Conservation (phyloP, 805 yeast genomes). For the Trichomonascus vanleenenianus region DNA sequence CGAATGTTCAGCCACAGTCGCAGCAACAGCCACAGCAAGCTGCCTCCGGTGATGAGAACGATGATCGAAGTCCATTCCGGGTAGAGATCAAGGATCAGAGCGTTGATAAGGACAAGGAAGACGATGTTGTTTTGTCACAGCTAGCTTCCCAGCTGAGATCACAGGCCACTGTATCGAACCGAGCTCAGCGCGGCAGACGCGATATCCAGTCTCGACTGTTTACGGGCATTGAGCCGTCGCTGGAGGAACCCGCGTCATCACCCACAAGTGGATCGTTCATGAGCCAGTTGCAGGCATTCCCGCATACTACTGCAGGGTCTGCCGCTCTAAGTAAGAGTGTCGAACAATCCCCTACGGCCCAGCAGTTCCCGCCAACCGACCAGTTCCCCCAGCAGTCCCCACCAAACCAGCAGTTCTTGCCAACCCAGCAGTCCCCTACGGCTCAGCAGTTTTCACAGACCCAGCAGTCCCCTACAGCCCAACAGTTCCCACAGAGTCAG, state of each 20-base stretch:
- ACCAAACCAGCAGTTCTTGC: slow-evolving; percentile 2
- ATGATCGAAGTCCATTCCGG: slow-evolving; percentile 14
- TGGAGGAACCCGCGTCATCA: slow-evolving; percentile 9
- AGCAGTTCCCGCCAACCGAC: too few species aligned
- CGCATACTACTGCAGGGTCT: too few species aligned
- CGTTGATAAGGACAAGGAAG: slow-evolving; percentile 21
- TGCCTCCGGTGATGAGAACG: slow-evolving; percentile 6
- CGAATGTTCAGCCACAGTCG: background rate
- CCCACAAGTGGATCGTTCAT: background rate
- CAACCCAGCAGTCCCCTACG: slow-evolving; percentile 5
- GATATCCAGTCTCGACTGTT: slow-evolving; percentile 27
- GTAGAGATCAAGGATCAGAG: slow-evolving; percentile 20
- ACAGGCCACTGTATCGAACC: slow-evolving; percentile 22
- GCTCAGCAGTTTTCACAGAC: background rate
- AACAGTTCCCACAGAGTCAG: background rate
- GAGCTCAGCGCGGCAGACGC: slow-evolving; percentile 24
- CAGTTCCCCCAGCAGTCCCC: too few species aligned
- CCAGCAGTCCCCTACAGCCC: background rate
- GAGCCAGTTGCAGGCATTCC: too few species aligned
- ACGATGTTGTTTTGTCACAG: slow-evolving; percentile 23
- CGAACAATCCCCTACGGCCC: background rate
- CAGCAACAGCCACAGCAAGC: slow-evolving; percentile 4
- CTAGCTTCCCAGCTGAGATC: slow-evolving; percentile 27
- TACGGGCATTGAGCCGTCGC: slow-evolving; percentile 21
- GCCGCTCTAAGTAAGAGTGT: too few species aligned